Base-by-base conservation (phyloP, 192 early-diverging fungal genomes). In the Chytriomyces confervae region DNA sequence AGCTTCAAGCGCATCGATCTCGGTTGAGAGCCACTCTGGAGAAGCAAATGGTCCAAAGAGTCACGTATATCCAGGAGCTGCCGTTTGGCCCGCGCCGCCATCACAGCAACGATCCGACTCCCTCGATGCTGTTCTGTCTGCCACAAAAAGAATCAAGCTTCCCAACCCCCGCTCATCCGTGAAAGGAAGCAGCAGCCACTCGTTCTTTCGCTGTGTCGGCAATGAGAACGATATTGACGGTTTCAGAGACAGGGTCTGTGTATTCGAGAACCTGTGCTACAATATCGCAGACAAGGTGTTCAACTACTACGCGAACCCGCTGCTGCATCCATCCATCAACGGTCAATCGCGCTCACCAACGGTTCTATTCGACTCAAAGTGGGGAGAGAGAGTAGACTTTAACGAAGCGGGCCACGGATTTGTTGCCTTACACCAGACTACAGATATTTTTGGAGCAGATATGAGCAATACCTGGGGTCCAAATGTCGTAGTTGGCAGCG, bases 231-330 rank as follows among this genome's bases (percentile, higher is more conserved):
- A 49, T 7, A 18, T 77, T 43, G 43, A 43, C 7, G 67, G 36
- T 18, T 78, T 46, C 77, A 24, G n/a, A n/a, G 67, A 78, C 18
- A 48, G 77, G 9, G 27, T 78, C 51, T 82, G 80, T 47, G 49
- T 60, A 5, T 82, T 82, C 66, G 20, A 68, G 27, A 79, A 82
- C 70, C 10, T 82, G 20, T 82, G 80, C 66, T 79, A 79, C 53
- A 46, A 74, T 53, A 7, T 18, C 13, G 27, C 57, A 7, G 5
- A 9, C 23, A 43, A 53, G 7, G 43, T 50, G 50, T 82, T 75
- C 72, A 48, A 36, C 7, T 82, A 29, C 63, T 76, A 82, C 66
- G 45, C 45, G 44, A 62, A 61, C 18, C n/a, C 49, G 57, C 18
- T 61, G 60, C 43, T 10, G 60, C 47, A 67, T 36, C 60, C 60